Percentiles rank a stretch among this genome's conserved stretches.
phyloP scores from a whole-genome alignment of 1,284 basidiomycete genomes.

The Ceratobasidium sp. region DNA sequence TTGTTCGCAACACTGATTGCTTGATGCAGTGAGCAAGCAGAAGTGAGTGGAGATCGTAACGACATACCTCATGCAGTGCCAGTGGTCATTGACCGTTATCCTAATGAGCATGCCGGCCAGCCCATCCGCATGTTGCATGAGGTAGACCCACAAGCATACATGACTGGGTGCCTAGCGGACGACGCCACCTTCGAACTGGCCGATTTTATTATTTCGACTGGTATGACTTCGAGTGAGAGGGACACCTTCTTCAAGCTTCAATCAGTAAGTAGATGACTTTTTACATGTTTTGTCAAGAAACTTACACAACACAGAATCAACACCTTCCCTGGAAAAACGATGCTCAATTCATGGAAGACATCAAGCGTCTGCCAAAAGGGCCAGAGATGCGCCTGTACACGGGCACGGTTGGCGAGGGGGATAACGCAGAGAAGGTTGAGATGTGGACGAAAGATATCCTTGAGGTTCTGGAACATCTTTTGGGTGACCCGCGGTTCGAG shows the following conservation, averaged over 20 bases:
- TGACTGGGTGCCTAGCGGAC: not conserved
- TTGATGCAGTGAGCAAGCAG: no score
- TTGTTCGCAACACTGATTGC: no score
- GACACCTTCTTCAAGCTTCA: not conserved
- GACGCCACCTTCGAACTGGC: not conserved
- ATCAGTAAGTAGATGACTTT: no score
- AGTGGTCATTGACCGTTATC: not conserved
- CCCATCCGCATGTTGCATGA: not conserved
- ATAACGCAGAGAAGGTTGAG: not conserved
- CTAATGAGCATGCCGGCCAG: not conserved
- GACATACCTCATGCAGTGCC: not conserved
- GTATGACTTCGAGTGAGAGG: not conserved
- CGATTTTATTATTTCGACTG: not conserved
- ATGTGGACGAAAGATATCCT: not conserved
- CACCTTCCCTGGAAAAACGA: not conserved
- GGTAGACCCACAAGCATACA: not conserved
- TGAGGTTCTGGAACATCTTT: not conserved
- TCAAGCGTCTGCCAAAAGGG: not conserved
- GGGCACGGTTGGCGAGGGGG: not conserved
- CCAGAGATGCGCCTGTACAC: not conserved
- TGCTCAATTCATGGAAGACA: not conserved
- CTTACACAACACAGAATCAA: not conserved
- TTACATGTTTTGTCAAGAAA: no score
- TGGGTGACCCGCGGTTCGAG: not conserved
- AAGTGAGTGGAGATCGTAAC: no score